Conservation (phyloP, 2,329 filamentous ascomycete genomes). For the Aspergillus sp. region DNA sequence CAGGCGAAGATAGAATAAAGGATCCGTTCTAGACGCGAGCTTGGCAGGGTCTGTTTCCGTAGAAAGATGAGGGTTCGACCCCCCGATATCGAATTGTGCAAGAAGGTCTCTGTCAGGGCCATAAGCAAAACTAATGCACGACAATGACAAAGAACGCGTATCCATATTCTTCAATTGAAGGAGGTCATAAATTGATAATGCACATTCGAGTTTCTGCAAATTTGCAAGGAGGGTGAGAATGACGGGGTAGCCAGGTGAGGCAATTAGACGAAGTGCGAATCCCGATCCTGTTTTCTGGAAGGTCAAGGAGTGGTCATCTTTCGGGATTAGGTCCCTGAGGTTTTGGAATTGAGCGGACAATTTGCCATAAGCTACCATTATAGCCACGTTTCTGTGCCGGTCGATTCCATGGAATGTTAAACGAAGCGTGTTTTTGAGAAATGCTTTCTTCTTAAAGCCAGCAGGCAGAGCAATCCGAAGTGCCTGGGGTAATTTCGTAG, state of each 20-base stretch:
- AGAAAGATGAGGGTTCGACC: constrained; percentile 20
- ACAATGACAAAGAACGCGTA: constrained; percentile 35
- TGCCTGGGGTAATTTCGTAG: constrained; percentile 28
- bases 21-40: constrained; percentile 22
- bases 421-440: constrained; percentile 36
- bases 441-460: constrained; percentile 25
- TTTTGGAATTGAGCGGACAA: constrained; percentile 28
- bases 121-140: constrained; percentile 37
- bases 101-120: constrained; percentile 27
- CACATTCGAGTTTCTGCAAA: constrained; percentile 40
- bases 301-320: constrained; percentile 31
- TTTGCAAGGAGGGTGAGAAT: constrained; percentile 36
- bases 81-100: constrained; percentile 33
- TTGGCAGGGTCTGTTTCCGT: constrained; percentile 23
- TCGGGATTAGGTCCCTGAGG: constrained; percentile 26
- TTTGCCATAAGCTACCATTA: constrained; percentile 38
- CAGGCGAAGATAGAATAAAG: constrained; percentile 30
- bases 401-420: constrained; percentile 42
- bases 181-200: constrained; percentile 35
- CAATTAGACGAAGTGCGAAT: constrained; percentile 41
- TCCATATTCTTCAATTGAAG: constrained; percentile 35
- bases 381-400: constrained; percentile 28
- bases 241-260: constrained; percentile 35
- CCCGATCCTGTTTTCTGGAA: constrained; percentile 33
- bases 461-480: constrained; percentile 31